These are phyloP conservation scores for Basidiobolus heterosporus DNA, from an alignment of 371 early-diverging fungal species.

Conservation along the genomic window DNA sequence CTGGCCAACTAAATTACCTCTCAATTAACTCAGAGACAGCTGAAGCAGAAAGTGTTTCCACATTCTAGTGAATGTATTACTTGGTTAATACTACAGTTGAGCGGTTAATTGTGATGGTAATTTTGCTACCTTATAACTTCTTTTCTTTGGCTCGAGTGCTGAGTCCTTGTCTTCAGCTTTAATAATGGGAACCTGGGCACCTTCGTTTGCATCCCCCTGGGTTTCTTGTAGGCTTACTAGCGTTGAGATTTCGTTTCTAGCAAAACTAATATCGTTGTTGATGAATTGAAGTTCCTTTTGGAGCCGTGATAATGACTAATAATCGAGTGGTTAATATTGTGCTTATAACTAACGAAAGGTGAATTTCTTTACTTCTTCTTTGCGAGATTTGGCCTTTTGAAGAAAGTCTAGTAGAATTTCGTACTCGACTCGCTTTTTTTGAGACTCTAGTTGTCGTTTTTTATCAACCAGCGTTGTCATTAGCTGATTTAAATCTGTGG, in stretches of 20 bases:
- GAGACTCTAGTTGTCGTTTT: slow-evolving; percentile 28
- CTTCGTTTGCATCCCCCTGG: slow-evolving; percentile 3
- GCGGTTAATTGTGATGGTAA: too few relatives aligned
- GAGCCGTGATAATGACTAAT: background rate
- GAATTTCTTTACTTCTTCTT: slow-evolving; percentile 16
- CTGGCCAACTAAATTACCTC: background rate
- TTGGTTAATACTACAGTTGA: too few relatives aligned
- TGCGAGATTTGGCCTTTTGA: slow-evolving; percentile 24
- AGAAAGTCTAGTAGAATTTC: slow-evolving; percentile 42
- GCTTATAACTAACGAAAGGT: too few relatives aligned
- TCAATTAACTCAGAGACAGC: slow-evolving; percentile 6
- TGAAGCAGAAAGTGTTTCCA: slow-evolving; percentile 3
- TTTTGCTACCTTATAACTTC: too few relatives aligned
- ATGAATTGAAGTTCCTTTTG: background rate
- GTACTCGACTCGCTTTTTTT: slow-evolving; percentile 27
- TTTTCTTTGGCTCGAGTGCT: too few relatives aligned
- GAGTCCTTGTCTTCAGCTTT: too few relatives aligned
- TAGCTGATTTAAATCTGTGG: slow-evolving; percentile 29
- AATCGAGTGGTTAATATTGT: background rate
- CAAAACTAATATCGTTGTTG: background rate
- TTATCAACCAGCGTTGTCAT: slow-evolving; percentile 31
- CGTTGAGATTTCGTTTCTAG: background rate
- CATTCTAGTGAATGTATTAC: background rate
- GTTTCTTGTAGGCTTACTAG: slow-evolving; percentile 2
- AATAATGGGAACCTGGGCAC: background rate